A percentile compares a stretch with the other conserved stretches of the same genome.
phyloP scores from a whole-genome alignment of 1,284 basidiomycete genomes.

The Melampsora larici-populina region DNA sequence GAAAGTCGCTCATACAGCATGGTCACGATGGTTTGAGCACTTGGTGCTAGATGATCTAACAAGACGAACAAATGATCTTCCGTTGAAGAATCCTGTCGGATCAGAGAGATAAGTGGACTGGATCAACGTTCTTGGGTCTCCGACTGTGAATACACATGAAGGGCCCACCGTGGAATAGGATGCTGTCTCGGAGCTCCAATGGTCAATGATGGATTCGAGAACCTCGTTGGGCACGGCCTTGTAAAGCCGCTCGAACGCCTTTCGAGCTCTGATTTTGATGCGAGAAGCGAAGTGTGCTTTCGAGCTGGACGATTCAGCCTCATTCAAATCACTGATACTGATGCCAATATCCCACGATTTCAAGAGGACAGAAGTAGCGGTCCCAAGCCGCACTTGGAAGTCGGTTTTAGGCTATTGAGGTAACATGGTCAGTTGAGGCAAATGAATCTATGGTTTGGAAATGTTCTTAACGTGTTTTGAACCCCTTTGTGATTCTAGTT shows the following conservation, averaged over 20 bases:
- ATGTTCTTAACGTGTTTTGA: too few species aligned
- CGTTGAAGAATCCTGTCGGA: conserved; percentile 48
- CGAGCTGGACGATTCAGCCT: conserved; percentile 64
- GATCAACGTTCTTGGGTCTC: conserved; percentile 31
- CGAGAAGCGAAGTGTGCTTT: conserved; percentile 61
- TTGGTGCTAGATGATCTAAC: conserved; percentile 75
- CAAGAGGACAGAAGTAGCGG: conserved; percentile 47
- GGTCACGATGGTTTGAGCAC: conserved; percentile 80
- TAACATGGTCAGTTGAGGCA: background rate
- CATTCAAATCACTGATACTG: conserved; percentile 43
- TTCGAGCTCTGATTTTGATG: conserved; percentile 65
- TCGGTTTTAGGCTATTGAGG: conserved; percentile 44
- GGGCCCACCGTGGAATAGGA: conserved; percentile 21
- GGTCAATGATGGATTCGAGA: conserved; percentile 73
- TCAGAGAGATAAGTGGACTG: conserved; percentile 11
- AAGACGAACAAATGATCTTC: conserved; percentile 66
- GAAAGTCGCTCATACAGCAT: conserved; percentile 81
- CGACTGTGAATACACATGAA: background rate
- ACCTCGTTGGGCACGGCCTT: conserved; percentile 73
- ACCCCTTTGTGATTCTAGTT: too few species aligned
- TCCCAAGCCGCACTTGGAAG: conserved; percentile 43
- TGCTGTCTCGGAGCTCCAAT: conserved; percentile 60
- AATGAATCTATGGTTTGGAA: conserved; percentile 8
- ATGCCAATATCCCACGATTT: conserved; percentile 47
- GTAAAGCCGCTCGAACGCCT: conserved; percentile 81